Percentiles rank a stretch among this genome's conserved stretches.
These are phyloP conservation scores for Stagonosporopsis vannaccii DNA, from an alignment of 2,329 filamentous ascomycete species.

Conservation along the genomic window DNA sequence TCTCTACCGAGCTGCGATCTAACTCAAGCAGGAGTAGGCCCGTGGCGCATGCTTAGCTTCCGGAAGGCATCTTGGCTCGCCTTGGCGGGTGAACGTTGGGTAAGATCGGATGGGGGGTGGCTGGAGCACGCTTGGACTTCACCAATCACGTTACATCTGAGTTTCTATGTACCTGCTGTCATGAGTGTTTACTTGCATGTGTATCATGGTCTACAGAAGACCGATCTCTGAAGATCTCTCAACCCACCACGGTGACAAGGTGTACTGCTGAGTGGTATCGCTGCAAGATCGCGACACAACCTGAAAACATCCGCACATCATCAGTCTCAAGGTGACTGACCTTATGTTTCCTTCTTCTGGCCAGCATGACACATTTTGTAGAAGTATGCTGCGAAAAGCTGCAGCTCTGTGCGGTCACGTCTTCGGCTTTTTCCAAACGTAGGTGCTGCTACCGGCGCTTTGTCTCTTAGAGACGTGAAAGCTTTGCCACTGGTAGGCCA, in stretches of 20 bases:
- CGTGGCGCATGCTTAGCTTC: conserved; percentile 10
- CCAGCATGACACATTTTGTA: conserved; percentile 21
- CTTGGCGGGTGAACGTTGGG: conserved; percentile 13
- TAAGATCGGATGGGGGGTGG: conserved; percentile 4
- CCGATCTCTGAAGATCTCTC: no score
- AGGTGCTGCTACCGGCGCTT: conserved; percentile 21
- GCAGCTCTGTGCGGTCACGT: conserved; percentile 4
- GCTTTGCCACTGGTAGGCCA: conserved; percentile 31
- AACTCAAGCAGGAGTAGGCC: background rate
- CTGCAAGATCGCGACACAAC: background rate
- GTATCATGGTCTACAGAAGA: no score
- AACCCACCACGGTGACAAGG: no score
- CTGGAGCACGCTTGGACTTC: conserved; percentile 3
- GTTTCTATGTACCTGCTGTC: background rate
- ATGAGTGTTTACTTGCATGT: no score
- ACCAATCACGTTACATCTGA: background rate
- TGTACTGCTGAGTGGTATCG: background rate
- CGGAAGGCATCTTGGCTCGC: conserved; percentile 26
- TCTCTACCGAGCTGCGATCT: background rate
- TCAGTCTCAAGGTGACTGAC: background rate
- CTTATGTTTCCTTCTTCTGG: background rate
- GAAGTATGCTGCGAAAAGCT: conserved; percentile 2
- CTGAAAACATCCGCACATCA: background rate
- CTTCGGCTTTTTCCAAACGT: conserved; percentile 21
- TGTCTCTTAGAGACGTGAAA: conserved; percentile 27